phyloP scores from a whole-genome alignment of 768 basidiomycete species.

The Psilocybe subaeruginosa region DNA sequence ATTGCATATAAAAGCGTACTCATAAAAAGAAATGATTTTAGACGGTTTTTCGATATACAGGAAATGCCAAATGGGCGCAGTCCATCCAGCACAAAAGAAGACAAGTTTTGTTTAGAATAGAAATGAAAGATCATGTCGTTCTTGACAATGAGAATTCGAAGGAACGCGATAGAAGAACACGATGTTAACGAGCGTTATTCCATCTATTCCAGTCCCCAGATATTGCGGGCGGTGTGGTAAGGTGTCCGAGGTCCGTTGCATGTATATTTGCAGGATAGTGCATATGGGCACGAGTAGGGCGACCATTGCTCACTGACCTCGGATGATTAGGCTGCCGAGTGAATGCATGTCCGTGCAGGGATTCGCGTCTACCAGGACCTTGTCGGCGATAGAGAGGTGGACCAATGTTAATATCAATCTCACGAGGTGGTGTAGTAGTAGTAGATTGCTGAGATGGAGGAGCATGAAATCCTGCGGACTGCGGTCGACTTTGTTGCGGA shows the following conservation, averaged over 20 bases:
- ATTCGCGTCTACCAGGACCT: constrained; percentile 18
- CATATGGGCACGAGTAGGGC: constrained; percentile 19
- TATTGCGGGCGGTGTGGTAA: constrained; percentile 15
- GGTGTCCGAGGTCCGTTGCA: constrained; percentile 17
- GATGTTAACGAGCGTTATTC: constrained; percentile 28
- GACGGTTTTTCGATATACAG: neutral
- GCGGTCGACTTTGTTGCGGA: constrained; percentile 9
- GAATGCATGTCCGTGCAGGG: constrained; percentile 15
- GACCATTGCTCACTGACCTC: constrained; percentile 17
- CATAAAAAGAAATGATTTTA: neutral
- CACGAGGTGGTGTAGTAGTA: constrained; percentile 11
- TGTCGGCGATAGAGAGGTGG: constrained; percentile 25
- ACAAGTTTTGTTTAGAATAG: neutral
- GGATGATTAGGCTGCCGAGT: constrained; percentile 18
- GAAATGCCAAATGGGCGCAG: neutral
- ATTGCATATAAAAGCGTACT: neutral
- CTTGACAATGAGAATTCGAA: constrained; percentile 5
- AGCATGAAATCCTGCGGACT: constrained; percentile 11
- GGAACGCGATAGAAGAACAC: neutral
- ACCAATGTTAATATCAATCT: constrained; percentile 14
- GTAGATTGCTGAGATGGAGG: constrained; percentile 15
- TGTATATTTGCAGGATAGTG: constrained; percentile 17
- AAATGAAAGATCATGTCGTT: constrained; percentile 2
- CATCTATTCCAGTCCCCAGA: constrained; percentile 36
- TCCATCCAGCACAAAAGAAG: neutral